Base-by-base conservation (phyloP, 805 yeast genomes). In the Spathaspora sp. region DNA sequence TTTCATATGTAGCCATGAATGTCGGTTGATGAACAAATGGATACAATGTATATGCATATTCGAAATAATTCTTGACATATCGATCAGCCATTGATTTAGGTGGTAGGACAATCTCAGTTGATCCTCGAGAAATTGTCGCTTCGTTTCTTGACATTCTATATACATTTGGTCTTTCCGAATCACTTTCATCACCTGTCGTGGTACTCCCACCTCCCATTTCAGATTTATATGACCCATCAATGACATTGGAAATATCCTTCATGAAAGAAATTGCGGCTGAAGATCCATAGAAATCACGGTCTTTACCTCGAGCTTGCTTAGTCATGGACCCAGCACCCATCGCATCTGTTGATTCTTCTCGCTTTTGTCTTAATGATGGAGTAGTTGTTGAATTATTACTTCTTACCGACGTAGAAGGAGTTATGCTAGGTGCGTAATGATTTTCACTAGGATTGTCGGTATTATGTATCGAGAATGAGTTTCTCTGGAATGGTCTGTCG, bases 1-100 rank as follows among this genome's bases (percentile, higher is more conserved):
- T 52, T 23, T 60, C 57, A 49, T 61, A 61, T 5, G 61, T 52
- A 3, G 48, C 48, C 58, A 61, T 58, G 39, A 61, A 61, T 19
- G 61, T 56, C 4, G 64, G 63, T 46, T 49, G 49, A 42, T 62
- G 66, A 26, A 62, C 54, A 50, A 62, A 60, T 2, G 66, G 66
- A 38, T 59, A 60, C 20, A 60, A 51, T 10, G 60, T 51, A 44
- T 60, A 60, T n/a, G 62, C 59, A 49, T 49, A 59, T 18, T 53
- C 56, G 46, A 62, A 59, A 46, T 62, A 62, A 26, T 53, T 53
- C n/a, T 48, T 52, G 23, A 62, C 55, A 48, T 59, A 60, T 10
- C 48, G 48, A 47, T 62, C 66, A 10, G 66, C 66, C 6, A 59
- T 39, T 8, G 50, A 47, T 46, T 60, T 50, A 26, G 63, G 62